These are phyloP conservation scores for Trichoderma reesei DNA, from an alignment of 495 filamentous ascomycete genomes.

Conservation along the genomic window DNA sequence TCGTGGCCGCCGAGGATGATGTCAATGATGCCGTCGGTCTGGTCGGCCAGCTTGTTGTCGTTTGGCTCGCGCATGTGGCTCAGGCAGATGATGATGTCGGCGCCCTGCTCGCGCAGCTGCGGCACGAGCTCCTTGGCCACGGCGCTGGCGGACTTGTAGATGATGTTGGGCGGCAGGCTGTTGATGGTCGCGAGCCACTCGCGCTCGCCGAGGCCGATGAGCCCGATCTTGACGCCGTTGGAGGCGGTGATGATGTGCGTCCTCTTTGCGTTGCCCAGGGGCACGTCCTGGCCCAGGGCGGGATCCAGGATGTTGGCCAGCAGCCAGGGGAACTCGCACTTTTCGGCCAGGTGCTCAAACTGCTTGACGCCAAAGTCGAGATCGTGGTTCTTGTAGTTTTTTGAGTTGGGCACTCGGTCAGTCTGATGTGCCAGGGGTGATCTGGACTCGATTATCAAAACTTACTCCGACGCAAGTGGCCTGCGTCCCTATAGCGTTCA, in stretches of 20 bases:
- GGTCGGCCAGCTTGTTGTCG: conserved; percentile 68
- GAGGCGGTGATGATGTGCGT: conserved; percentile 64
- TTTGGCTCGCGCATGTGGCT: conserved; percentile 84
- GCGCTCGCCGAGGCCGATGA: conserved; percentile 73
- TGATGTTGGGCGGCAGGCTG: conserved; percentile 59
- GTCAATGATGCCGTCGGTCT: conserved; percentile 61
- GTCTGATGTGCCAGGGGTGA: too few species aligned
- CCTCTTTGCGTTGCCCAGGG: conserved; percentile 61
- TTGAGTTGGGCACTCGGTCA: neutral
- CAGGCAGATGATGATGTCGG: conserved; percentile 69
- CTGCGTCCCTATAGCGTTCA: conserved; percentile 67
- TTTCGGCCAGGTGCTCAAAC: conserved; percentile 57
- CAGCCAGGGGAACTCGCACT: conserved; percentile 83
- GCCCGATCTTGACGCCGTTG: conserved; percentile 75
- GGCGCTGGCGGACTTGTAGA: conserved; percentile 55
- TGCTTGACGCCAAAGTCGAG: conserved; percentile 86
- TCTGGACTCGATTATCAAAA: conserved; percentile 14
- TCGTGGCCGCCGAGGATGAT: conserved; percentile 84
- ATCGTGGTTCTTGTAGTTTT: conserved; percentile 72
- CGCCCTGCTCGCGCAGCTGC: conserved; percentile 59
- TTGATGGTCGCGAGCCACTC: conserved; percentile 78
- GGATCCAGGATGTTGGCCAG: conserved; percentile 78
- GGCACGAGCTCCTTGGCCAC: conserved; percentile 65
- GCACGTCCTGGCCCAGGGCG: conserved; percentile 54
- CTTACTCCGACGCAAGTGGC: conserved; percentile 72